These are phyloP conservation scores for Neopestalotiopsis sp. DNA, from an alignment of 2,329 filamentous ascomycete genomes.

Conservation along the genomic window DNA sequence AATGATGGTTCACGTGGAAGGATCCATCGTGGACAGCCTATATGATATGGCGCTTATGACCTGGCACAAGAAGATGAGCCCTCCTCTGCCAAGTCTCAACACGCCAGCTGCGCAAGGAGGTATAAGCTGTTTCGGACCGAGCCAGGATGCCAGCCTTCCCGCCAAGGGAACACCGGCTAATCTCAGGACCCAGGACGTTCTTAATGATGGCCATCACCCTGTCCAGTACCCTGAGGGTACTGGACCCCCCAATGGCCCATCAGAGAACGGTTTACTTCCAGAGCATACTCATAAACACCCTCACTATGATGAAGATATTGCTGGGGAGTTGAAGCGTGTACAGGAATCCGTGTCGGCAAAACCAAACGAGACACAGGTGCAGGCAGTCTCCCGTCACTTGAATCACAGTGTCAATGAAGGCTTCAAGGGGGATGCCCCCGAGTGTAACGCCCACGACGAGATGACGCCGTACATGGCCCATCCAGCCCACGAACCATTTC, in stretches of 20 bases:
- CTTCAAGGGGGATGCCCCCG: conserved; percentile 58
- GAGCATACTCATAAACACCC: conserved; percentile 64
- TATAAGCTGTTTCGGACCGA: conserved; percentile 29
- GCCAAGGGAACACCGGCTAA: conserved; percentile 29
- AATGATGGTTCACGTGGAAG: conserved; percentile 80
- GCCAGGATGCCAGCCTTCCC: conserved; percentile 32
- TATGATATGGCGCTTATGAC: conserved; percentile 77
- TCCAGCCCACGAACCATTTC: conserved; percentile 58
- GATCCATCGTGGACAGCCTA: conserved; percentile 75
- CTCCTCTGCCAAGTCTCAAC: conserved; percentile 61
- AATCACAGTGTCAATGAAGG: conserved; percentile 63
- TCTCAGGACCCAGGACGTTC: not conserved
- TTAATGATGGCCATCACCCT: not conserved
- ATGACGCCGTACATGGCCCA: conserved; percentile 72
- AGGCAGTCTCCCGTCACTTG: conserved; percentile 68
- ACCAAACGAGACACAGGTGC: conserved; percentile 55
- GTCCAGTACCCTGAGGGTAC: not conserved
- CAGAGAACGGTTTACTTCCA: conserved; percentile 37
- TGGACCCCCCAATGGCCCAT: not conserved
- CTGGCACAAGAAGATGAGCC: conserved; percentile 69
- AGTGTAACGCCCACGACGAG: conserved; percentile 53
- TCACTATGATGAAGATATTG: conserved; percentile 68
- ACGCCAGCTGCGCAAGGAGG: conserved; percentile 49
- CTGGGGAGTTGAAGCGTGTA: conserved; percentile 64
- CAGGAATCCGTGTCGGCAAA: conserved; percentile 60